Base-by-base conservation (phyloP, 2,329 filamentous ascomycete genomes). In the Berkeleyomyces rouxiae region DNA sequence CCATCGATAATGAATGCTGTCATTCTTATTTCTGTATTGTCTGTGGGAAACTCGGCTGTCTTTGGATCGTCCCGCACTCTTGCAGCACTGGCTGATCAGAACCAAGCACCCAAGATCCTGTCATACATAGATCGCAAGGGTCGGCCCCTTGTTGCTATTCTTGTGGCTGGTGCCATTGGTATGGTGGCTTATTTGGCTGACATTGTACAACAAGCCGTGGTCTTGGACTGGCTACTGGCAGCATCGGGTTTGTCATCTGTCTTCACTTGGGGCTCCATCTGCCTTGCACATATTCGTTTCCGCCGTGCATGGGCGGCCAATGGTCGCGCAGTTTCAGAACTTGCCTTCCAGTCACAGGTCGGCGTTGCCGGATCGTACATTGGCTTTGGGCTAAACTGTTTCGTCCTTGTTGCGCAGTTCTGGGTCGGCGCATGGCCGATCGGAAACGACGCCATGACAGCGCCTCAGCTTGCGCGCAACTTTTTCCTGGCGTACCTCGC, bases 1-100 rank as follows among this genome's bases (percentile, higher is more conserved):
- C 89, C 90, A 1, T 91, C 87, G 0, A 81, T 96, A 61, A 95
- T 96, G 87, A 96, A 97, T 73, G 84, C 83, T n/a, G 90, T 96
- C 65, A 96, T 96, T 71, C 83, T 96, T 70, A 83, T 95, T 66
- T 87, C 91, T 23, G 90, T 96, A 31, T 76, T 96, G 31, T 95
- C 89, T 0, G 91, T 96, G 65, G 90, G 90, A 64, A 96, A 96
- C 73, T 92, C 89, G 5, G 85, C 90, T 65, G 86, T 96, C 65
- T 97, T 95, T 69, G 92, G 90, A 43, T 92, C 89, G 33, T 95
- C 89, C 1, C 85, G 92, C 68, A 96, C 91, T 1, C 82, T 97
- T 6, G 89, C 90, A 36, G 90, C 91, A 2, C 81, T 96, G 1
- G 90, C 91, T 53, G 90, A 96, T 71, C 90, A 95, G 72, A 82